These are phyloP conservation scores for Epichloe aotearoae DNA, from an alignment of 2,329 filamentous ascomycete species.

Conservation along the genomic window DNA sequence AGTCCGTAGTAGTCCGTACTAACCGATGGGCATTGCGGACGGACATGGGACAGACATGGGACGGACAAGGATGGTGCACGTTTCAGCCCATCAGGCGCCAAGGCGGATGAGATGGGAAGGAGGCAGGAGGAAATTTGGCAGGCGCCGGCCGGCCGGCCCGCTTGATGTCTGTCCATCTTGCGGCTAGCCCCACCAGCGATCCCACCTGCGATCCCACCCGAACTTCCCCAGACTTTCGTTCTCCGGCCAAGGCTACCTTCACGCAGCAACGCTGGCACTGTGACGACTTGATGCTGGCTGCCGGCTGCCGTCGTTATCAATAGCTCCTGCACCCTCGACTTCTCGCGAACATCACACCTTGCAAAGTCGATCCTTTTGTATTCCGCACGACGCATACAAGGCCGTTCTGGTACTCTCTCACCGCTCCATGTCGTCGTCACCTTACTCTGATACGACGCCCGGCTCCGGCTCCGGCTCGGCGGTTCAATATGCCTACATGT, in stretches of 20 bases:
- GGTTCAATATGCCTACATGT: conserved; percentile 51
- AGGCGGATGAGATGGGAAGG: background rate
- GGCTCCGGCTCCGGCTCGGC: conserved; percentile 12
- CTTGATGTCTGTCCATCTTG: background rate
- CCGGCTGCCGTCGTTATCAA: background rate
- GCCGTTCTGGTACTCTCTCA: background rate
- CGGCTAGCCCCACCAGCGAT: too few species aligned
- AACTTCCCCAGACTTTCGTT: background rate
- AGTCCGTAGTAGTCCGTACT: too few species aligned
- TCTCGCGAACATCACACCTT: background rate
- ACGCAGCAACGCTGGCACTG: background rate
- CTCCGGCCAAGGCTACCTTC: background rate
- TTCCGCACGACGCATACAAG: background rate
- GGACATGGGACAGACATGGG: background rate
- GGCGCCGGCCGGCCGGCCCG: background rate
- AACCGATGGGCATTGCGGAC: background rate
- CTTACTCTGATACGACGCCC: conserved; percentile 13
- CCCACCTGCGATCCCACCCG: background rate
- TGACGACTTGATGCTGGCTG: background rate
- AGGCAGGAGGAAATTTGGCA: background rate
- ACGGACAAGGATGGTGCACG: background rate
- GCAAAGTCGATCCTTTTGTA: background rate
- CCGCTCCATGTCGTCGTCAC: conserved; percentile 12
- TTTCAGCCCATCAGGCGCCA: background rate
- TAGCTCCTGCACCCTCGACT: background rate